phyloP scores from a whole-genome alignment of 2,329 filamentous ascomycete species.

The Penicillium sp. region DNA sequence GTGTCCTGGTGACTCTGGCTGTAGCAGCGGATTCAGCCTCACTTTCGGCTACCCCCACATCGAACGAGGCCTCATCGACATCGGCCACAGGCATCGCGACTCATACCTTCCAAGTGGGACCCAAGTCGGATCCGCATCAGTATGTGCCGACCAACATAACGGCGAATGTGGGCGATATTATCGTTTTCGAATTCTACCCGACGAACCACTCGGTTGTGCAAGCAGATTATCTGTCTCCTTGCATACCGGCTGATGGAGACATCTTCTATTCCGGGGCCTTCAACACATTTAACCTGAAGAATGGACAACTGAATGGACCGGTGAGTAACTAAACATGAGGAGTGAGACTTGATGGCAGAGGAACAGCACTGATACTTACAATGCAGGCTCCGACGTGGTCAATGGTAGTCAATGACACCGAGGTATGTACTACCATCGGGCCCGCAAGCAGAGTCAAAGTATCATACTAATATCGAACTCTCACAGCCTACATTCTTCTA shows the following conservation, averaged over 20 bases:
- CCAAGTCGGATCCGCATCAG: constrained; percentile 32
- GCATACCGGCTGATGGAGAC: constrained; percentile 54
- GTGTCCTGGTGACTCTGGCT: constrained; percentile 4
- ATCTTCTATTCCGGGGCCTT: constrained; percentile 36
- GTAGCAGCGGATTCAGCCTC: neutral
- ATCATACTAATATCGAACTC: neutral
- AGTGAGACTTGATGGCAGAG: neutral
- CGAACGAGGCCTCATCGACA: neutral
- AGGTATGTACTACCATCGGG: constrained; percentile 28
- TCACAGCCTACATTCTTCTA: constrained; percentile 67
- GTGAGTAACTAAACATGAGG: constrained; percentile 26
- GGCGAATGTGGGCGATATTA: constrained; percentile 34
- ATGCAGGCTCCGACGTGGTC: constrained; percentile 40
- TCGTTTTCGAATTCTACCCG: constrained; percentile 64
- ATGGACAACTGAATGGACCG: constrained; percentile 43
- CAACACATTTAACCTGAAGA: constrained; percentile 51
- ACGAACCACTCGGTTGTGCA: constrained; percentile 66
- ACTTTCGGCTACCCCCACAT: neutral
- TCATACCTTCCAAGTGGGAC: constrained; percentile 38
- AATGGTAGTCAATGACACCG: constrained; percentile 59
- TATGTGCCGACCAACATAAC: constrained; percentile 33
- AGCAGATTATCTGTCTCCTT: constrained; percentile 61
- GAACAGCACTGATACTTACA: neutral
- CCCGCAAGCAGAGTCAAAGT: neutral
- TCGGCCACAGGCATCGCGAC: constrained; percentile 25